Percentiles rank a stretch among this genome's conserved stretches.
Evolutionary conservation across 495 filamentous ascomycete genomes (phyloP).

Genomic region (Lichina pygmaea): DNA sequence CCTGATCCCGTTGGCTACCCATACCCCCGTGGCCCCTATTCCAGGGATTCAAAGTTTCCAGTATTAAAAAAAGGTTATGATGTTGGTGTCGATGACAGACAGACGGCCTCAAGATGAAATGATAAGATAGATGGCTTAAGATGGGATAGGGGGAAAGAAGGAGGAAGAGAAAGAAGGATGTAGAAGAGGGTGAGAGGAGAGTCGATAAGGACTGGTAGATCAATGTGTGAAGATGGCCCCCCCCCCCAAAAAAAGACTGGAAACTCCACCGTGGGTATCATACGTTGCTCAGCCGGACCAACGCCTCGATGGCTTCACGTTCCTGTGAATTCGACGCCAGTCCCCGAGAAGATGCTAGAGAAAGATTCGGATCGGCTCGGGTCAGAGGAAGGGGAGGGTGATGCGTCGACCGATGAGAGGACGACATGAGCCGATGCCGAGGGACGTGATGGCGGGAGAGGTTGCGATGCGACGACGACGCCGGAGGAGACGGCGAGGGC

Average conservation of each 20-base stretch:
- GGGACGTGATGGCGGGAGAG: too few relatives aligned
- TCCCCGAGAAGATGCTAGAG: not conserved
- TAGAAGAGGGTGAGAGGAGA: not conserved
- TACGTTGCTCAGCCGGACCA: conserved; percentile 67
- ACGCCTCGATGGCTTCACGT: conserved; percentile 61
- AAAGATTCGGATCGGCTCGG: too few relatives aligned
- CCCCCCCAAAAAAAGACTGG: conserved; percentile 1
- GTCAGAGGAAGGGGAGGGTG: not conserved
- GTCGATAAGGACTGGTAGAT: not conserved
- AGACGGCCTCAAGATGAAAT: too few relatives aligned
- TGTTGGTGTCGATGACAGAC: too few relatives aligned
- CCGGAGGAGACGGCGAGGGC: conserved; percentile 20
- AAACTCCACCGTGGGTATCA: conserved; percentile 16
- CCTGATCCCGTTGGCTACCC: not conserved
- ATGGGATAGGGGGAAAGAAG: not conserved
- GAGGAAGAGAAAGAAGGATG: not conserved
- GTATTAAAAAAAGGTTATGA: too few relatives aligned
- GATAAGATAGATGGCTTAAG: too few relatives aligned
- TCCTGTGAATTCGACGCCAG: conserved; percentile 29
- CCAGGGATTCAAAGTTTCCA: too few relatives aligned
- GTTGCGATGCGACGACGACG: conserved; percentile 7
- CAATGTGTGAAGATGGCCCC: not conserved
- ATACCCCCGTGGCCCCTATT: too few relatives aligned
- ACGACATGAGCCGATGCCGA: too few relatives aligned
- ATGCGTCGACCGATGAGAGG: not conserved